Evolutionary conservation across 257 asterid species (phyloP).

Genomic region (Plantago ovata): DNA sequence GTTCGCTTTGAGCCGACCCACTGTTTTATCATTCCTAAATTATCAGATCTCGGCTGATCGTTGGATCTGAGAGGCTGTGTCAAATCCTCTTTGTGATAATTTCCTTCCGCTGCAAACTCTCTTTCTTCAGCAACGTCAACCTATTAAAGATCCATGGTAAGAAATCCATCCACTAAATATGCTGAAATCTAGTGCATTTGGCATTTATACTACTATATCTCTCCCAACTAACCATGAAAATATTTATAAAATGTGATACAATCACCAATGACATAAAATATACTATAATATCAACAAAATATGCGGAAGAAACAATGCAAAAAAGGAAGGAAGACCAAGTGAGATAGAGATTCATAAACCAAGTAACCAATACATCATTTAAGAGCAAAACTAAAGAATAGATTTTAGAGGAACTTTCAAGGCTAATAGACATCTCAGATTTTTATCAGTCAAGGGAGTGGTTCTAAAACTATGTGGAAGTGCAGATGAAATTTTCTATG

Average conservation of each 20-base stretch:
- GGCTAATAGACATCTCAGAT: no score
- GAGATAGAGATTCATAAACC: no score
- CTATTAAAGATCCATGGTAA: conserved; percentile 32
- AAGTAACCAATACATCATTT: no score
- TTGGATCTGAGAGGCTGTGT: conserved; percentile 27
- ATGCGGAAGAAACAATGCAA: no score
- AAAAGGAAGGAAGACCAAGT: no score
- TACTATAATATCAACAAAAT: background rate
- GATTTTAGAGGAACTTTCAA: no score
- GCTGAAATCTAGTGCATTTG: conserved; percentile 7
- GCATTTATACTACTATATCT: background rate
- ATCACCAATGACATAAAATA: background rate
- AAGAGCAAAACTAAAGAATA: no score
- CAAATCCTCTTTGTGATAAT: conserved; percentile 24
- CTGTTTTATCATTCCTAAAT: conserved; percentile 48
- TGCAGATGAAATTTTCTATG: no score
- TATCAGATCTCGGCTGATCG: conserved; percentile 32
- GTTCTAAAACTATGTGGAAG: no score
- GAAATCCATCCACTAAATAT: background rate
- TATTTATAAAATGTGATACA: background rate
- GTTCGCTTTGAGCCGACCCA: conserved; percentile 77
- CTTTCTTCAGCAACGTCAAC: conserved; percentile 30
- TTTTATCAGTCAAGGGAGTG: no score
- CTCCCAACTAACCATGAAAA: background rate
- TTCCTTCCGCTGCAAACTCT: conserved; percentile 29